phyloP scores from a whole-genome alignment of 768 basidiomycete species.

The Mycena filopes region DNA sequence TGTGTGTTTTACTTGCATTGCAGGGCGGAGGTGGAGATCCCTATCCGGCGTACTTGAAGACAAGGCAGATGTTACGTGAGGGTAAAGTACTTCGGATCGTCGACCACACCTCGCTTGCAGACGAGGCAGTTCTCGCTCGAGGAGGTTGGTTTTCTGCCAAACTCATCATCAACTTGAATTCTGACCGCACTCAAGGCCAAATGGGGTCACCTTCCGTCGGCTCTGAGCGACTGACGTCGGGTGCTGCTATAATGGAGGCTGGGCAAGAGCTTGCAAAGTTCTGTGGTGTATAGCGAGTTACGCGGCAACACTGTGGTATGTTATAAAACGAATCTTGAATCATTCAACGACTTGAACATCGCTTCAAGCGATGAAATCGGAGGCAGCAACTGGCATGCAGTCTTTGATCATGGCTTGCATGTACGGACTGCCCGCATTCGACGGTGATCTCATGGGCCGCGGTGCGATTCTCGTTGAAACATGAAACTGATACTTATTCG shows the following conservation, averaged over 20 bases:
- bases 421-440: slow-evolving; percentile 51
- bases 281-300: slow-evolving; percentile 41
- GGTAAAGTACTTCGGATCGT: slow-evolving; percentile 59
- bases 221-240: slow-evolving; percentile 40
- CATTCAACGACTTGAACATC: not conserved
- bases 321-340: not conserved
- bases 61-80: slow-evolving; percentile 62
- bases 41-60: slow-evolving; percentile 59
- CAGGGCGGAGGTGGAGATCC: slow-evolving; percentile 72
- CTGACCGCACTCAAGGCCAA: slow-evolving; percentile 34
- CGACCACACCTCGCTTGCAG: slow-evolving; percentile 53
- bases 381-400: slow-evolving; percentile 56
- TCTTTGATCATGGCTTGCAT: slow-evolving; percentile 49
- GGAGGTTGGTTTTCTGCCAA: slow-evolving; percentile 32
- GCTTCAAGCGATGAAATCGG: slow-evolving; percentile 51
- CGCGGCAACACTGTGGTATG: slow-evolving; percentile 45
- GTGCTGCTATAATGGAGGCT: slow-evolving; percentile 38
- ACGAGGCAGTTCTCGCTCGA: slow-evolving; percentile 51
- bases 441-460: slow-evolving; percentile 61
- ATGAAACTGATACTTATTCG: slow-evolving; percentile 31
- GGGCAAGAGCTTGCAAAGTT: slow-evolving; percentile 43
- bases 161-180: not conserved
- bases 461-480: slow-evolving; percentile 43
- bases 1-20: not conserved
- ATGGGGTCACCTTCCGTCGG: slow-evolving; percentile 55